These are phyloP conservation scores for Ascochyta fabae DNA, from an alignment of 2,329 filamentous ascomycete genomes.

Conservation along the genomic window DNA sequence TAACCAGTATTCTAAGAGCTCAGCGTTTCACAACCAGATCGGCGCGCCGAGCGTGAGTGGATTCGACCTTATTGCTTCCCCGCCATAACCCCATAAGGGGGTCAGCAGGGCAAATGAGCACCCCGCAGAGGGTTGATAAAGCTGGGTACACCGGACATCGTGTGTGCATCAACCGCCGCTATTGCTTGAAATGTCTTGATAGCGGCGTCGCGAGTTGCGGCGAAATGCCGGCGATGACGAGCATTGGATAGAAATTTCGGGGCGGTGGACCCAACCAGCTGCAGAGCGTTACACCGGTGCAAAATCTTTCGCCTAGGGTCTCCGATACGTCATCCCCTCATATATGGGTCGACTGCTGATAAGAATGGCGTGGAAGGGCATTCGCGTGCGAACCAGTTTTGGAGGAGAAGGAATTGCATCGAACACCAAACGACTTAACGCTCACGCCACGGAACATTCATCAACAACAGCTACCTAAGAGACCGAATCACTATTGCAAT, in stretches of 20 bases:
- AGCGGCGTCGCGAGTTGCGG: slow-evolving; percentile 18
- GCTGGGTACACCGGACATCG: slow-evolving; percentile 18
- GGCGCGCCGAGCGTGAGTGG: slow-evolving; percentile 2
- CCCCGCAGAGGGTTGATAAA: slow-evolving; percentile 14
- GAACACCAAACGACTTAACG: not conserved
- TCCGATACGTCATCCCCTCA: slow-evolving; percentile 34
- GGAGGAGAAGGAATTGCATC: slow-evolving; percentile 11
- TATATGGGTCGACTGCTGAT: slow-evolving; percentile 23
- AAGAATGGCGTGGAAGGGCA: slow-evolving; percentile 15
- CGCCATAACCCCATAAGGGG: slow-evolving; percentile 17
- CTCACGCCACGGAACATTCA: slow-evolving; percentile 19
- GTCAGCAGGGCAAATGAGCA: slow-evolving; percentile 17
- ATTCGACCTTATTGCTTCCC: slow-evolving; percentile 12
- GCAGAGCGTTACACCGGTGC: slow-evolving; percentile 26
- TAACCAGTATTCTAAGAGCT: not conserved
- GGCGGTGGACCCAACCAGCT: slow-evolving; percentile 29
- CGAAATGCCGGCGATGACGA: slow-evolving; percentile 24
- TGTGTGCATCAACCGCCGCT: slow-evolving; percentile 30
- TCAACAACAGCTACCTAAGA: not conserved
- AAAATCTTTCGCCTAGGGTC: slow-evolving; percentile 38
- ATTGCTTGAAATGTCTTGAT: slow-evolving; percentile 19
- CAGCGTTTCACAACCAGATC: not conserved
- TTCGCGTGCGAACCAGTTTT: slow-evolving; percentile 1
- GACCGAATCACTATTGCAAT: slow-evolving; percentile 14
- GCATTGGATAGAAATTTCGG: slow-evolving; percentile 30